These are phyloP conservation scores for Fusarium tjaetaba DNA, from an alignment of 2,329 filamentous ascomycete genomes.

Conservation along the genomic window DNA sequence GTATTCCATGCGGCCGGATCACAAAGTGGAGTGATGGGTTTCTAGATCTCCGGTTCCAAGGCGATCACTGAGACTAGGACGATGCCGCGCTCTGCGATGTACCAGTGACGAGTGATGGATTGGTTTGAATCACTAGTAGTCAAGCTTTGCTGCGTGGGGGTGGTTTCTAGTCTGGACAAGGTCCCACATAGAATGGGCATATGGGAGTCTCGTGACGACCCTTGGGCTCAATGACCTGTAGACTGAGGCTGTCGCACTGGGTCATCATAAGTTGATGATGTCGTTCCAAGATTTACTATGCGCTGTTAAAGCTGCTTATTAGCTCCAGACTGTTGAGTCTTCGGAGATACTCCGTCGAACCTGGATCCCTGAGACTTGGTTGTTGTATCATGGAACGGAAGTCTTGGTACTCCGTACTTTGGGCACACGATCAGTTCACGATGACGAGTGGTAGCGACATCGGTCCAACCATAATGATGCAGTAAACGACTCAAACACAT, in stretches of 20 bases:
- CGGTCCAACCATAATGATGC: background rate
- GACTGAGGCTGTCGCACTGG: background rate
- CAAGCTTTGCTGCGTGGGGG: slow-evolving; percentile 37
- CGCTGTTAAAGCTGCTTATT: background rate
- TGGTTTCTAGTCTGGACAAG: slow-evolving; percentile 4
- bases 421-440: background rate
- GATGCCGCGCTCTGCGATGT: slow-evolving; percentile 31
- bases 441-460: background rate
- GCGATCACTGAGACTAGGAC: slow-evolving; percentile 22
- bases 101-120: background rate
- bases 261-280: background rate
- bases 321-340: background rate
- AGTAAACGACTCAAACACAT: background rate
- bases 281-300: background rate
- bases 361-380: background rate
- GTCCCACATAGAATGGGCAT: slow-evolving; percentile 28
- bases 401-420: background rate
- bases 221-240: slow-evolving; percentile 7
- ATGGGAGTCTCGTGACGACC: slow-evolving; percentile 29
- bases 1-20: slow-evolving; percentile 21
- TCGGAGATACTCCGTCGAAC: background rate
- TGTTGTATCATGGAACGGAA: background rate
- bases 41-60: slow-evolving; percentile 24
- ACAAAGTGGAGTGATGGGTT: slow-evolving; percentile 11
- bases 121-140: slow-evolving; percentile 30